Evolutionary conservation across 345 rosid genomes (phyloP).

Genomic region (Ceriops decandra): DNA sequence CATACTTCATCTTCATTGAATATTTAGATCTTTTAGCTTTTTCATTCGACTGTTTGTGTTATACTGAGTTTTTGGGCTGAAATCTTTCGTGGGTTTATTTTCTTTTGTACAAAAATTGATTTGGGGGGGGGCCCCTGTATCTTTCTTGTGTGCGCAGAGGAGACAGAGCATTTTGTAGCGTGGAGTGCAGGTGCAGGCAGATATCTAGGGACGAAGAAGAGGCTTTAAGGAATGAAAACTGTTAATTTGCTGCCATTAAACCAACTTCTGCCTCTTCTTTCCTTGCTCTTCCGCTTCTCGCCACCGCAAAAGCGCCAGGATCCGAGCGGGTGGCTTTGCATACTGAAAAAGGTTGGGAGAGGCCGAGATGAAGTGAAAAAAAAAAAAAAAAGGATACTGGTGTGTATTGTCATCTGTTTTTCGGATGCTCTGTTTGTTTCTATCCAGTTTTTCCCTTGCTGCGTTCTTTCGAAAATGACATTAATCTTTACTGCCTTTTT

Average conservation of each 20-base stretch:
- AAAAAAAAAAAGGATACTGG: not conserved
- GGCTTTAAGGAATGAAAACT: conserved; percentile 39
- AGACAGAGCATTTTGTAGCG: conserved; percentile 80
- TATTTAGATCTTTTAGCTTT: conserved; percentile 14
- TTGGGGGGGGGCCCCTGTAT: not conserved
- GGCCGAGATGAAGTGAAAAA: not conserved
- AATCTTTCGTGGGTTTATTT: not conserved
- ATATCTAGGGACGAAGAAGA: conserved; percentile 83
- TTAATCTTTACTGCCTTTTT: conserved; percentile 25
- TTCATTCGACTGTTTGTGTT: not conserved
- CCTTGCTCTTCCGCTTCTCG: conserved; percentile 33
- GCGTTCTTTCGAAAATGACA: conserved; percentile 30
- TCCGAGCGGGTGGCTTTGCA: conserved; percentile 56
- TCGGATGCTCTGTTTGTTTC: not conserved
- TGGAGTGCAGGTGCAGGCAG: conserved; percentile 87
- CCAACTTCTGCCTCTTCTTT: conserved; percentile 17
- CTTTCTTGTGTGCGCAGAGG: conserved; percentile 41
- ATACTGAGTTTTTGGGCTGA: not conserved
- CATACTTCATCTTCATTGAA: not conserved
- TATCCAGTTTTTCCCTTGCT: conserved; percentile 29
- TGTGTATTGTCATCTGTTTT: not conserved
- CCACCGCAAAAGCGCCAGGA: conserved; percentile 45
- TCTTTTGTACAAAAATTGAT: not conserved
- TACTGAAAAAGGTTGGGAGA: conserved; percentile 30
- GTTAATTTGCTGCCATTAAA: conserved; percentile 40